Base-by-base conservation (phyloP, 2,329 filamentous ascomycete genomes). In the Exophiala phaeomuriformis region DNA sequence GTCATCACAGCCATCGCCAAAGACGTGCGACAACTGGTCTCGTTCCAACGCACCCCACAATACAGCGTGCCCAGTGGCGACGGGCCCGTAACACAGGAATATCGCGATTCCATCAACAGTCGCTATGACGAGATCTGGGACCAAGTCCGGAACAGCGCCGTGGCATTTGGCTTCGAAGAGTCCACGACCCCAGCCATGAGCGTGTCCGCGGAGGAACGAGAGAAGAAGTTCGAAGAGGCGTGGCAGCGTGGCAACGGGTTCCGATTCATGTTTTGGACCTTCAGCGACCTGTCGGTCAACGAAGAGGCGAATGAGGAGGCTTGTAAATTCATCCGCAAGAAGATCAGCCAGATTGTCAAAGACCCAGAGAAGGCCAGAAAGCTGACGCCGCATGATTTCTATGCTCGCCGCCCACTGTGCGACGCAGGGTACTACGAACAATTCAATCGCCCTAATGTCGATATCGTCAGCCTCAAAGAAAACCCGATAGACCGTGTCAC, bases 351-450 rank as follows among this genome's bases (percentile, higher is more conserved):
- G 12, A 63, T 58, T 2, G 65, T 71, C 6, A 60, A 62, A 12
- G 67, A 71, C 47, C 66, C 65, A 5, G 51, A 62, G 32, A 69
- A 65, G 45, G 63, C 60, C 4, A 47, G 53, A 4, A 56, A 62
- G 4, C 61, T 70, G 5, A 57, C 43, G 68, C 79, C 74, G 0
- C 75, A 80, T 49, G 65, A 77, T 37, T 80, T 79, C 57, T 80
- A 76, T 10, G 68, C 72, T 35, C 82, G 79, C 66, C 71, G 78
- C 0, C 68, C 68, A 2, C 71, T 65, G 0, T 67, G 78, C 0
- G 78, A 81, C 60, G 65, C 73, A 37, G 67, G 72, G 51, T 80
- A 77, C 58, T 80, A 73, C 57, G 75, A 80, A 53, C 66, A 70
- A 4, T 72, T 75, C 55, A 72, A 78, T 59, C 64, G 66, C 29